Conservation (phyloP, 2,329 filamentous ascomycete species). For the Fusarium tuaranense region DNA sequence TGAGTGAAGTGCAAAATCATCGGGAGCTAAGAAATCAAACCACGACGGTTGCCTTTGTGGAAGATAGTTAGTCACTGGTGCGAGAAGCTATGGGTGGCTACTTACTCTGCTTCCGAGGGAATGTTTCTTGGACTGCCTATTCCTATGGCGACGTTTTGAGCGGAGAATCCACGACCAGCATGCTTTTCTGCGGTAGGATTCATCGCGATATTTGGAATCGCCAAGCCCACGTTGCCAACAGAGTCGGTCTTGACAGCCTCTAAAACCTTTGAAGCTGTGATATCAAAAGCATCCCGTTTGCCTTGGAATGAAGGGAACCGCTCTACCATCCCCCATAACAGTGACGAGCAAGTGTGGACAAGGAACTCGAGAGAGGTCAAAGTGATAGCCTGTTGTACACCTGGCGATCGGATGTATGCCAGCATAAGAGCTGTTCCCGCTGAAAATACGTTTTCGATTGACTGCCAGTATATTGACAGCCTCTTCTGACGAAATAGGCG, state of each 20-base stretch:
- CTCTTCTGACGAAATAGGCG: background rate
- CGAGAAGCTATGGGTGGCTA: no score
- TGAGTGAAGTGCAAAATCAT: background rate
- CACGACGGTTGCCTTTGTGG: background rate
- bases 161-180: no score
- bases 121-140: no score
- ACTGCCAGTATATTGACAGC: background rate
- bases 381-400: background rate
- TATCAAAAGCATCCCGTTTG: background rate
- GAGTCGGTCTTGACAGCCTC: background rate
- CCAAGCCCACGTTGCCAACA: no score
- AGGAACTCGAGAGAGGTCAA: background rate
- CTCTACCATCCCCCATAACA: background rate
- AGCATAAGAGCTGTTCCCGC: background rate
- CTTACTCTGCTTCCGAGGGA: no score
- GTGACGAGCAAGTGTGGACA: background rate
- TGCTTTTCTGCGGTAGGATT: no score
- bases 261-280: background rate
- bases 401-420: background rate
- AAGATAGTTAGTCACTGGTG: background rate
- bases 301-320: background rate
- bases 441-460: background rate
- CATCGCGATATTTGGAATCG: no score
- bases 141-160: no score
- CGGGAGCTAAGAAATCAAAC: background rate